Base-by-base conservation (phyloP, 2,329 filamentous ascomycete genomes). In the Fusarium cicatricum region DNA sequence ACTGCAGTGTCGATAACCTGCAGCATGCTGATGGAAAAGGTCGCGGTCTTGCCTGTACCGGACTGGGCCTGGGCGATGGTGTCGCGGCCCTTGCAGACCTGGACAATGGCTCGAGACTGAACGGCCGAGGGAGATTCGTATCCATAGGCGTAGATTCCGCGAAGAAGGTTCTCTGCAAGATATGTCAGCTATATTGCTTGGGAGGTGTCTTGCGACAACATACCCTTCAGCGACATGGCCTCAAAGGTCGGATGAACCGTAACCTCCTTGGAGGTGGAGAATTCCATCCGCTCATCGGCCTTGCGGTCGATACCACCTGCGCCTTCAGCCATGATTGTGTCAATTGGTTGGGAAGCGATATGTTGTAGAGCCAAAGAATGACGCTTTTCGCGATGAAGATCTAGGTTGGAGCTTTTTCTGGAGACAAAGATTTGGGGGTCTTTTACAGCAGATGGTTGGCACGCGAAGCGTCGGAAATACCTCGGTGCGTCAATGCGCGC, bases 51-150 rank as follows among this genome's bases (percentile, higher is more conserved):
- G 82, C 93, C 93, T 47, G 93, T 97, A 77, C 93, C 93, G 39
- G 94, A 97, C 77, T 98, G 95, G 16, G 95, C 95, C 75, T 99
- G 95, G 15, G 95, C 95, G 73, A 99, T 99, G 60, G 95, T 98
- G 77, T 99, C 95, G 78, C 95, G 92, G 64, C 95, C 95, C 79
- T 98, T 98, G 86, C 95, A 99, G 72, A 99, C 91, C 79, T 98
- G 95, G 43, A 99, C 95, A 72, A 99, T 99, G 47, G 95, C 95
- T 72, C 95, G 91, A 66, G 94, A 97, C 80, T 99, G 95, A 15
- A 99, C 94, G 12, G 95, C 95, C 0, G 95, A 99, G 11, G 95
- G 95, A 2, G 95, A 97, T 75, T 99, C 95, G 78, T 98, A 99
- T 64, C 95, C 95, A 70, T 99, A 99, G 31, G 95, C 95, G 74